These are phyloP conservation scores for Piedraia hortae DNA, from an alignment of 2,329 filamentous ascomycete genomes.

Conservation along the genomic window DNA sequence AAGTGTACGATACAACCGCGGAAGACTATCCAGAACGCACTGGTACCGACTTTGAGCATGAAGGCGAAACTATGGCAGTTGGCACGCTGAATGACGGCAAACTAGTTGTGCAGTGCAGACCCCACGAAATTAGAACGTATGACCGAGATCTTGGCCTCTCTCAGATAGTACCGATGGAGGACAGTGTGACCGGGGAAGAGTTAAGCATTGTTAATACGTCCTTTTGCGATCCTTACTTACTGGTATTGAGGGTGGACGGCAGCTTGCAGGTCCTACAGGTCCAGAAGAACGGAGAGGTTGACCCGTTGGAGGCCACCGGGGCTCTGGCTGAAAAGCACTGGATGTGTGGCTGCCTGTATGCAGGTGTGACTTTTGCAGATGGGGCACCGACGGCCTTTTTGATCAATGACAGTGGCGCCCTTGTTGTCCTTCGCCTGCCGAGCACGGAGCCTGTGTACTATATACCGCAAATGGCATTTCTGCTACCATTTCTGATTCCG, in stretches of 20 bases:
- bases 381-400: conserved; percentile 46
- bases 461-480: conserved; percentile 48
- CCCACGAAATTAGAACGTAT: conserved; percentile 68
- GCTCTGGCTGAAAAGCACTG: conserved; percentile 47
- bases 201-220: conserved; percentile 57
- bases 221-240: conserved; percentile 62
- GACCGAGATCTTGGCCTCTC: conserved; percentile 74
- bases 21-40: conserved; percentile 23
- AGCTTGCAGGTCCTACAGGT: conserved; percentile 52
- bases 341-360: conserved; percentile 60
- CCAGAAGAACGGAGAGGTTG: conserved; percentile 3
- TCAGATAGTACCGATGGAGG: conserved; percentile 45
- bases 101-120: conserved; percentile 65
- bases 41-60: conserved; percentile 75
- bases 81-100: conserved; percentile 56
- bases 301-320: too few species aligned
- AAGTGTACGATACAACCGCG: conserved; percentile 5
- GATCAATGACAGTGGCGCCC: conserved; percentile 35
- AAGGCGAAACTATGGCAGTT: conserved; percentile 64
- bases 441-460: conserved; percentile 46
- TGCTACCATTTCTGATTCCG: conserved; percentile 46
- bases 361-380: conserved; percentile 25
- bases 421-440: conserved; percentile 48
- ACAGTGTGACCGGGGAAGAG: conserved; percentile 34
- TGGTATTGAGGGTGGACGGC: conserved; percentile 60